Conservation (phyloP, 2,329 filamentous ascomycete genomes). For the Purpureocillium takamizusanense region DNA sequence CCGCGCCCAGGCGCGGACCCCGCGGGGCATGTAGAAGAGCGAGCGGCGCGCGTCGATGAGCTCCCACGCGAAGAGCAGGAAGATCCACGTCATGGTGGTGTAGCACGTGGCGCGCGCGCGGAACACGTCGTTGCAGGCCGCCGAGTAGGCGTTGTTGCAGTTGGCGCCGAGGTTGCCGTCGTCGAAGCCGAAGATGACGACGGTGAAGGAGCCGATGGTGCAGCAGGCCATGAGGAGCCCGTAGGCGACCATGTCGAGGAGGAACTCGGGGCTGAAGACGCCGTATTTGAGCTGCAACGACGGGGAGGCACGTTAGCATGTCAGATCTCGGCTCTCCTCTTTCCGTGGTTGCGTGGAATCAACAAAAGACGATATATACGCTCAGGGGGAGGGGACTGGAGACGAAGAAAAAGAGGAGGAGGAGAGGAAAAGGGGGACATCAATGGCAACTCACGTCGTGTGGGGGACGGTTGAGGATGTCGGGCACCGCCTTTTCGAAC, state of each 20-base stretch:
- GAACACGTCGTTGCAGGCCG: conserved; percentile 53
- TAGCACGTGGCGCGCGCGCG: conserved; percentile 65
- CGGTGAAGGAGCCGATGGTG: conserved; percentile 56
- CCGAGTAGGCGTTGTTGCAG: conserved; percentile 53
- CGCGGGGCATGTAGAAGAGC: conserved; percentile 50
- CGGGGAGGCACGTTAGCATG: no score
- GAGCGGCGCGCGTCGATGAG: conserved; percentile 65
- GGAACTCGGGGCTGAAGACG: conserved; percentile 70
- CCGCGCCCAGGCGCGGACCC: conserved; percentile 41
- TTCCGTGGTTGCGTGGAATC: no score
- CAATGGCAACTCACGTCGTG: conserved; percentile 59
- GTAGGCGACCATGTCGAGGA: conserved; percentile 73
- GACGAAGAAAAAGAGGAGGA: no score
- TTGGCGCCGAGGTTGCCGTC: conserved; percentile 45
- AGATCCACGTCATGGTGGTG: conserved; percentile 63
- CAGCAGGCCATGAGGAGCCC: conserved; percentile 69
- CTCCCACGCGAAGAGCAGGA: conserved; percentile 69
- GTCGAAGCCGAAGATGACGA: conserved; percentile 50
- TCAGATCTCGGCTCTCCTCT: no score
- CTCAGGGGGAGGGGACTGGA: no score
- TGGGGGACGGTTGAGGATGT: conserved; percentile 74
- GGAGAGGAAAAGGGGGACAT: no score
- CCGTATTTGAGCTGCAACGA: conserved; percentile 32
- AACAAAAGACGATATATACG: no score
- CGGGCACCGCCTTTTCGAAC: conserved; percentile 63